Base-by-base conservation (phyloP, 192 early-diverging fungal species). In the Umbelopsis sp. region DNA sequence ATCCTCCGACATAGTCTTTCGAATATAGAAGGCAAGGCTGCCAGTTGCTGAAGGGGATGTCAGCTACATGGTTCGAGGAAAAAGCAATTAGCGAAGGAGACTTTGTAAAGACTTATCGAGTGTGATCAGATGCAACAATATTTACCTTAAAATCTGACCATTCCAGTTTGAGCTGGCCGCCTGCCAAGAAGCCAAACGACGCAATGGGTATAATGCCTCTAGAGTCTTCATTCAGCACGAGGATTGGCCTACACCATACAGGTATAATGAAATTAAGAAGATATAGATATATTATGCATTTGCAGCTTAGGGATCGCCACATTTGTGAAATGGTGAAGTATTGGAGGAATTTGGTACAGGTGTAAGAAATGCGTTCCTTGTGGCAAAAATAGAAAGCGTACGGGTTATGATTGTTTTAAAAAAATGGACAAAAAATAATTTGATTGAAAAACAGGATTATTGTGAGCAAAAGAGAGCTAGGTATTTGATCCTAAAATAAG, bases 141-240 rank as follows among this genome's bases (percentile, higher is more conserved):
- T 49, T 70, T 65, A 68, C 81, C 70, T 79, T 71, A 34, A 79
- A 65, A 51, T 82, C 45, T 24, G 83, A 71, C 20, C 83, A 54
- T 29, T 72, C 34, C 49, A 85, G 66, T 12, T 69, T 76, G 1
- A 87, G 73, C 45, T 73, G 62, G 3, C 80, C 86, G 22, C 82
- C 80, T 4, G 81, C 25, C 14, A 84, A 70, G 70, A 85, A 85
- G 8, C 86, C 86, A 74, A 87, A 87, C 45, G 74, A 70, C 2
- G 81, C 80, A 16, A 84, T 74, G 32, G 50, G 53, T n/a, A 84
- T 74, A 31, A 80, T 56, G 4, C 20, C 49, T 25, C 83, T 74
- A 24, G 68, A 59, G 71, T 84, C 83, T 29, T 80, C 68, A 11
- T 68, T 69, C 65, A 82, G 59, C 31, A 77, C 29, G 17, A 82